phyloP scores from a whole-genome alignment of 345 rosid species.

The Citrus maxima region DNA sequence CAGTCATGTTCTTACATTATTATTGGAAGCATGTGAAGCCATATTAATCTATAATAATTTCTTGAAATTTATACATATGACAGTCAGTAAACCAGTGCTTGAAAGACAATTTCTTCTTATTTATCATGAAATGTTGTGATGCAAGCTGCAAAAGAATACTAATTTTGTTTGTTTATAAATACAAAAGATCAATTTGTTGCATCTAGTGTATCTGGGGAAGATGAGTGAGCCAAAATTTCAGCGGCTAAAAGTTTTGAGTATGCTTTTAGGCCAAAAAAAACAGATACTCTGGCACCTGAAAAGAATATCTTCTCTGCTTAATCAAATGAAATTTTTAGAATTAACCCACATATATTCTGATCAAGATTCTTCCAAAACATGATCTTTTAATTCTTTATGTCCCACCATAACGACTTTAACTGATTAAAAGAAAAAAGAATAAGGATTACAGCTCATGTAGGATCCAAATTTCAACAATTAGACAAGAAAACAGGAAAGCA shows the following conservation, averaged over 20 bases:
- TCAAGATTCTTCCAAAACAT: neutral
- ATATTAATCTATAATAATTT: neutral
- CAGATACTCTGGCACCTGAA: neutral
- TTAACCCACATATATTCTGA: neutral
- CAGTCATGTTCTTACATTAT: neutral
- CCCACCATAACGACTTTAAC: constrained; percentile 8
- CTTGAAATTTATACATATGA: no score
- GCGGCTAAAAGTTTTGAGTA: no score
- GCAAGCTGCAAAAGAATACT: no score
- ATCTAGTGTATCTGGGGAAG: neutral
- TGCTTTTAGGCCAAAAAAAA: no score
- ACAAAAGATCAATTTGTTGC: neutral
- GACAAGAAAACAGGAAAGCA: neutral
- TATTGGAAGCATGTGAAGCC: neutral
- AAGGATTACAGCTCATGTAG: constrained; percentile 16
- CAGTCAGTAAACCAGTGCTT: no score
- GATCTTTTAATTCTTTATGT: neutral
- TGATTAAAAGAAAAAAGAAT: no score
- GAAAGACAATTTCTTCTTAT: no score
- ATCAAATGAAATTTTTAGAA: neutral
- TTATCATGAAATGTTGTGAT: no score
- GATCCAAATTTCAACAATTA: neutral
- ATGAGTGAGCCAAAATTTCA: neutral
- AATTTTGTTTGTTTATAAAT: neutral
- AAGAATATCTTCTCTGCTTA: neutral